Conservation (phyloP, 176 grass and related monocot species). For the Neostapfia colusana region DNA sequence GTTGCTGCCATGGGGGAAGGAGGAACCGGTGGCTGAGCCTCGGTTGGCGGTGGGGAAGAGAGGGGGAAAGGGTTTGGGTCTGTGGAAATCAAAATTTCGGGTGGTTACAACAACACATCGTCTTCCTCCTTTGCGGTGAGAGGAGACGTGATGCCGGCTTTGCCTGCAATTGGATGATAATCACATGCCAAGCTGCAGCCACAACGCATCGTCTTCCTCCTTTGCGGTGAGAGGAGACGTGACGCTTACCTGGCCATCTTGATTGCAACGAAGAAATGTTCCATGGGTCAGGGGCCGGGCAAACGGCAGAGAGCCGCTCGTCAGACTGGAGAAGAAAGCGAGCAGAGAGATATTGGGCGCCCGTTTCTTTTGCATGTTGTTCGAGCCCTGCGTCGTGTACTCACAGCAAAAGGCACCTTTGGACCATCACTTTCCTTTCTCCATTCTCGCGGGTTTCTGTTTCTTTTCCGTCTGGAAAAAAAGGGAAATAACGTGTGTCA, state of each 20-base stretch:
- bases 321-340: slow-evolving; percentile 13
- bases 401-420: slow-evolving; percentile 55
- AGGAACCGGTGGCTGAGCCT: too few species aligned
- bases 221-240: slow-evolving; percentile 48
- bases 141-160: slow-evolving; percentile 45
- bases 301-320: slow-evolving; percentile 6
- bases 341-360: slow-evolving; percentile 35
- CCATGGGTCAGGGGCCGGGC: slow-evolving; percentile 38
- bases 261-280: slow-evolving; percentile 52
- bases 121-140: slow-evolving; percentile 45
- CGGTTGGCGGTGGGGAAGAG: too few species aligned
- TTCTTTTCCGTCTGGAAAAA: neutral
- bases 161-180: slow-evolving; percentile 59
- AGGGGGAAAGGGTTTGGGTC: too few species aligned
- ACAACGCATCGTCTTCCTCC: slow-evolving; percentile 29
- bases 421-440: slow-evolving; percentile 36
- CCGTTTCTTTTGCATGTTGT: slow-evolving; percentile 48
- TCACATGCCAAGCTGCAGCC: slow-evolving; percentile 64
- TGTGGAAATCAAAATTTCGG: too few species aligned
- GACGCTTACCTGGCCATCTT: slow-evolving; percentile 60
- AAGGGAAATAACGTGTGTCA: neutral
- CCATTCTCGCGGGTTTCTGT: neutral
- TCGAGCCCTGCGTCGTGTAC: slow-evolving; percentile 60
- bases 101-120: too few species aligned
- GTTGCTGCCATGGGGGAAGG: too few species aligned